Conservation (phyloP, 768 basidiomycete genomes). For the Antrodiella citrinella region DNA sequence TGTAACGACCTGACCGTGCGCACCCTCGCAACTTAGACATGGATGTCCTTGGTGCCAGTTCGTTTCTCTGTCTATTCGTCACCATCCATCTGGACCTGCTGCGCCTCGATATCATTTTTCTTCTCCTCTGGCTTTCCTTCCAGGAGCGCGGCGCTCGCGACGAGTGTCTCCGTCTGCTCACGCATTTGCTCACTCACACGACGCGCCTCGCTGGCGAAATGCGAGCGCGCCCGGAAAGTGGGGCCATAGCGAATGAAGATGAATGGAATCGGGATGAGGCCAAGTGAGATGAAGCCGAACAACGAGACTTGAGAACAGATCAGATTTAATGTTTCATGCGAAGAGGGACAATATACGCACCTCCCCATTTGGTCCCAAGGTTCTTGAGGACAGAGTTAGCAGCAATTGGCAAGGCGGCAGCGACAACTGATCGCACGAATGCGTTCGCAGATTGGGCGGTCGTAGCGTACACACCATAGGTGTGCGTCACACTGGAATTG, state of each 20-base stretch:
- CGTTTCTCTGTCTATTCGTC: too few species aligned
- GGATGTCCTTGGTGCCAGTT: background rate
- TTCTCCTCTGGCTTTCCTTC: background rate
- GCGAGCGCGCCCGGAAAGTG: conserved; percentile 15
- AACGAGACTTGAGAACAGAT: conserved; percentile 11
- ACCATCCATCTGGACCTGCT: background rate
- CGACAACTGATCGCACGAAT: conserved; percentile 14
- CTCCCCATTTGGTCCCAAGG: conserved; percentile 19
- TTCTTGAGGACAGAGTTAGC: conserved; percentile 12
- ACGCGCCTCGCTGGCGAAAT: conserved; percentile 13
- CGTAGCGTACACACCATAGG: conserved; percentile 15
- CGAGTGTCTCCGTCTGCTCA: background rate
- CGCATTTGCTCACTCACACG: conserved; percentile 9
- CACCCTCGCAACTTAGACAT: background rate
- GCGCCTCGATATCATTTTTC: background rate
- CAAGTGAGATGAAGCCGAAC: conserved; percentile 17
- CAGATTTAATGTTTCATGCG: background rate
- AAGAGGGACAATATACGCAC: conserved; percentile 6
- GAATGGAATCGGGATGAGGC: conserved; percentile 16
- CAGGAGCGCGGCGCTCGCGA: background rate
- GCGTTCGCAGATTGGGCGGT: conserved; percentile 15
- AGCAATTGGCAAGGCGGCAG: conserved; percentile 14
- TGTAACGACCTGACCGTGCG: background rate
- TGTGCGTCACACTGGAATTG: conserved; percentile 11
- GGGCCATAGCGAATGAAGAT: conserved; percentile 19